phyloP scores from a whole-genome alignment of 257 asterid species.

The Rauvolfia tetraphylla region DNA sequence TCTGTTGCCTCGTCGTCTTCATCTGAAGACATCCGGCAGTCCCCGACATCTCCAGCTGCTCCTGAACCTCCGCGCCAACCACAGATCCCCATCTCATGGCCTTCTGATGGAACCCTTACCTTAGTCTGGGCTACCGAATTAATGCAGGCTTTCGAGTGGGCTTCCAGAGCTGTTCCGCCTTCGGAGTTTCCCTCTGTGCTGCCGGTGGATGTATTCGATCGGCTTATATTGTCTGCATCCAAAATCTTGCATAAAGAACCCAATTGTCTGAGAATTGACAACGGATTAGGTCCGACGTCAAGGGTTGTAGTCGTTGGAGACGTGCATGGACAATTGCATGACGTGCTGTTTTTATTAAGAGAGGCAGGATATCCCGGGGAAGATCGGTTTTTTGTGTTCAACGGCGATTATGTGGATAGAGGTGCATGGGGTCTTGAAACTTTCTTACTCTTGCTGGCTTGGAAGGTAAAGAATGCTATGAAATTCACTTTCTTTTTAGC shows the following conservation, averaged over 20 bases:
- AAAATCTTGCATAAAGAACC: slow-evolving; percentile 92
- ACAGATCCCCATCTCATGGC: slow-evolving; percentile 86
- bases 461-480: slow-evolving; percentile 64
- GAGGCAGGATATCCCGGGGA: slow-evolving; percentile 77
- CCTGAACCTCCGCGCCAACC: slow-evolving; percentile 40
- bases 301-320: slow-evolving; percentile 91
- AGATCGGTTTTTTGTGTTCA: slow-evolving; percentile 80
- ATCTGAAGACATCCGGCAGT: slow-evolving; percentile 37
- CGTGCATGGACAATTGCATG: slow-evolving; percentile 96
- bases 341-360: slow-evolving; percentile 61
- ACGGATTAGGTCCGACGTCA: slow-evolving; percentile 36
- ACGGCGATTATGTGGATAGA: slow-evolving; percentile 96
- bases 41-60: slow-evolving; percentile 21
- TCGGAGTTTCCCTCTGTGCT: slow-evolving; percentile 63
- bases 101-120: slow-evolving; percentile 53
- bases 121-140: slow-evolving; percentile 57
- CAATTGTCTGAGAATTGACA: slow-evolving; percentile 68
- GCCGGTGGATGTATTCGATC: slow-evolving; percentile 73
- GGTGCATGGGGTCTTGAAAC: slow-evolving; percentile 99
- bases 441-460: slow-evolving; percentile 68
- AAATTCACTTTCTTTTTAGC: background rate
- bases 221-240: slow-evolving; percentile 63
- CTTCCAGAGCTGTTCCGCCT: slow-evolving; percentile 58
- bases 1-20: slow-evolving; percentile 50
- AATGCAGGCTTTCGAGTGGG: slow-evolving; percentile 77